These are phyloP conservation scores for Parasarocladium wereldwijsianum DNA, from an alignment of 2,329 filamentous ascomycete genomes.

Conservation along the genomic window DNA sequence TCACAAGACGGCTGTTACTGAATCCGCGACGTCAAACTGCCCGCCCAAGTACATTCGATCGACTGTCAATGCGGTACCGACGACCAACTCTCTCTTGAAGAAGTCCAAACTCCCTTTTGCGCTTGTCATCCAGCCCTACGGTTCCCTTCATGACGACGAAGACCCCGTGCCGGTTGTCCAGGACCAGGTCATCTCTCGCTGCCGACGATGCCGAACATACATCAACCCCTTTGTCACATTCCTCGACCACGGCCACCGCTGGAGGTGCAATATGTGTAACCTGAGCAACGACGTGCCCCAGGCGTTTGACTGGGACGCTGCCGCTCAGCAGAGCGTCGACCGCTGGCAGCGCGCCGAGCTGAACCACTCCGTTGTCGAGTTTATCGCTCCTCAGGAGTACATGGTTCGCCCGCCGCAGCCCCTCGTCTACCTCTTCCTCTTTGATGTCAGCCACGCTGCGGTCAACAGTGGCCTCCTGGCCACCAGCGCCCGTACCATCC, in stretches of 20 bases:
- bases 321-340: constrained; percentile 80
- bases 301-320: constrained; percentile 95
- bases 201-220: constrained; percentile 87
- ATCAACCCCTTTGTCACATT: constrained; percentile 98
- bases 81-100: constrained; percentile 82
- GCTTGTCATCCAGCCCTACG: constrained; percentile 91
- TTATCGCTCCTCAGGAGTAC: constrained; percentile 95
- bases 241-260: constrained; percentile 90
- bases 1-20: constrained; percentile 71
- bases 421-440: constrained; percentile 86
- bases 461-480: constrained; percentile 84
- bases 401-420: constrained; percentile 97
- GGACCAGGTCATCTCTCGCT: constrained; percentile 94
- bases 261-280: constrained; percentile 99
- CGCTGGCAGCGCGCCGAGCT: constrained; percentile 84
- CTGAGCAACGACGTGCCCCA: constrained; percentile 98
- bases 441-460: constrained; percentile 84
- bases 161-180: constrained; percentile 84
- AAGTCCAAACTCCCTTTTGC: constrained; percentile 94
- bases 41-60: constrained; percentile 88
- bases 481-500: constrained; percentile 81
- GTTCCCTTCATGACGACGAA: constrained; percentile 80
- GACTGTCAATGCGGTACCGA: constrained; percentile 85
- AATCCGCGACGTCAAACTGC: constrained; percentile 83
- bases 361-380: constrained; percentile 94